Base-by-base conservation (phyloP, 345 rosid species). In the Xanthoceras sorbifolium region DNA sequence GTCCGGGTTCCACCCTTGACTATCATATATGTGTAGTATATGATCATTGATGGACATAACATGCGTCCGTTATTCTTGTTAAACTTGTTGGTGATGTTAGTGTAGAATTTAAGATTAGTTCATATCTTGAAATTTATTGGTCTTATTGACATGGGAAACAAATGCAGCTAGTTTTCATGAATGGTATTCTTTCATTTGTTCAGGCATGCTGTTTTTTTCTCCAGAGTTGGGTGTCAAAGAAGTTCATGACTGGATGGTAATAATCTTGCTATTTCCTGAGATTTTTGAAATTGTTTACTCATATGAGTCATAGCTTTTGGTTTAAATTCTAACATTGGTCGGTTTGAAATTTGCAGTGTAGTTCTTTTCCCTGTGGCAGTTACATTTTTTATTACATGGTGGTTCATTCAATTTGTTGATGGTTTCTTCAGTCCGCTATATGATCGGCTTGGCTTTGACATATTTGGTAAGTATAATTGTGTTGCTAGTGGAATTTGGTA, bases 211-310 rank as follows among this genome's bases (percentile, higher is more conserved):
- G 90, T 82, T 86, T 78, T 79, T 82, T 90, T 54, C 89, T 89
- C 38, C 92, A 89, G 80, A 90, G 92, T 77, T 90, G 92, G 91
- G 81, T 87, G 72, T 89, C 94, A 17, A 90, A 85, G 87, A 90
- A 89, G 87, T 90, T 90, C 74, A 87, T 90, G 91, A 89, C 94
- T 54, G 94, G 92, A 85, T 89, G 94, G 94, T 90, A 83, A 82
- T 61, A 34, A 26, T 60, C 67, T 31, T 79, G 44, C 36, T 74
- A 38, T 74, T 55, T 44, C 34, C 71, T 59, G 12, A 8, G 12
- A 62, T 42, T 44, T 75, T 77, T 8, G 65, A 76, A 42, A 23
- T 46, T 1, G 36, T 44, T 64, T 52, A 28, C 38, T 14, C 11
- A 12, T 15, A 63, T 4, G 14, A 40, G 46, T 42, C 46, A 42